Conservation (phyloP, 2,329 filamentous ascomycete species). For the Exophiala spinifera region DNA sequence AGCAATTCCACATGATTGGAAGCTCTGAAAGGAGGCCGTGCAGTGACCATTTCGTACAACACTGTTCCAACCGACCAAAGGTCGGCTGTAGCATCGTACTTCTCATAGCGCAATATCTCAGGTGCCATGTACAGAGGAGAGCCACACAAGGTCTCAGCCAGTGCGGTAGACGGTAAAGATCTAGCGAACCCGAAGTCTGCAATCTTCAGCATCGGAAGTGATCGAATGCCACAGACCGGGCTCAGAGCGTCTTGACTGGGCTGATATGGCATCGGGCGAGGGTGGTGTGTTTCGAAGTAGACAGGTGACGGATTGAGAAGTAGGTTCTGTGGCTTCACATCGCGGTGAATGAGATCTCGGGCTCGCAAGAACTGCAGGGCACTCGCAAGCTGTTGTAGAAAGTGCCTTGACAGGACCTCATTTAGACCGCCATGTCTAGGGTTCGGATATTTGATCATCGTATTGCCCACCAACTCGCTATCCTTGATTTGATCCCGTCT, state of each 20-base stretch:
- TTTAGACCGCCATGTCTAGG: conserved; percentile 79
- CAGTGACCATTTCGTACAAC: conserved; percentile 90
- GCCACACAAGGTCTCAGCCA: conserved; percentile 94
- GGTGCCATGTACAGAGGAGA: conserved; percentile 98
- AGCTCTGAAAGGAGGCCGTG: conserved; percentile 85
- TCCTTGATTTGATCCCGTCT: conserved; percentile 77
- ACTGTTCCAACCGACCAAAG: conserved; percentile 97
- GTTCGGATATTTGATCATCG: conserved; percentile 91
- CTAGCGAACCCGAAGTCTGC: conserved; percentile 98
- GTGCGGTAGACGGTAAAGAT: conserved; percentile 80
- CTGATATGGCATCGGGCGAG: conserved; percentile 67
- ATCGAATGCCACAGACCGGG: conserved; percentile 74
- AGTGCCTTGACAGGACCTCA: conserved; percentile 94
- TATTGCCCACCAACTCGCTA: conserved; percentile 78
- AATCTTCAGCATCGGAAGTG: conserved; percentile 92
- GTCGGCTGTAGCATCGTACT: conserved; percentile 95
- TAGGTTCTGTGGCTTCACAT: conserved; percentile 96
- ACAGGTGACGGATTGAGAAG: conserved; percentile 77
- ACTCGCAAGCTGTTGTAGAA: conserved; percentile 89
- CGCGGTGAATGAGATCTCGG: conserved; percentile 87
- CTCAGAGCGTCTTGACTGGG: conserved; percentile 77
- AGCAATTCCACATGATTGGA: conserved; percentile 92
- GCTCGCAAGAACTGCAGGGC: conserved; percentile 83
- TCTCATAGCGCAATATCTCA: conserved; percentile 94
- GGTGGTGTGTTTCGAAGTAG: conserved; percentile 62